These are phyloP conservation scores for Datura wrightii DNA, from an alignment of 257 asterid genomes.

Conservation along the genomic window DNA sequence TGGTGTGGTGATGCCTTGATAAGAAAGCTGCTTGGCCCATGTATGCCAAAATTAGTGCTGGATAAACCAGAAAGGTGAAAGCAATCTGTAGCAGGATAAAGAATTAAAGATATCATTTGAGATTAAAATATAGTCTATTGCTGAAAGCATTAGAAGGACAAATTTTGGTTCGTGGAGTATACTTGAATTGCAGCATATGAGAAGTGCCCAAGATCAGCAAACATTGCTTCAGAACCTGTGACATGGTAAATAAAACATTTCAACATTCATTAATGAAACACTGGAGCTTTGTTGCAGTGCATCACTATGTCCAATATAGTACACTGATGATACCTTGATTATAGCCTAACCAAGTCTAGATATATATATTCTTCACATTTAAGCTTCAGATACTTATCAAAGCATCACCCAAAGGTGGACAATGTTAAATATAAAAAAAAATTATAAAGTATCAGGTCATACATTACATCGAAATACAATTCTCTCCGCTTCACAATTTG, in stretches of 20 bases:
- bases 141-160: background rate
- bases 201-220: conserved; percentile 98
- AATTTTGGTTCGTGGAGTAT: conserved; percentile 11
- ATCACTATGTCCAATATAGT: background rate
- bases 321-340: background rate
- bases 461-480: conserved; percentile 20
- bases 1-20: conserved; percentile 80
- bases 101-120: background rate
- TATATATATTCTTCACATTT: background rate
- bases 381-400: background rate
- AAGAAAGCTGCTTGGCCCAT: conserved; percentile 99
- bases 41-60: conserved; percentile 87
- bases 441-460: background rate
- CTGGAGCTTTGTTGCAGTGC: conserved; percentile 1
- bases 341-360: background rate
- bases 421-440: background rate
- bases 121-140: conserved; percentile 9
- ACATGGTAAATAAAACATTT: conserved; percentile 14
- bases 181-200: conserved; percentile 94
- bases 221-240: conserved; percentile 98
- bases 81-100: conserved; percentile 72
- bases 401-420: conserved; percentile 16
- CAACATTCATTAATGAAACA: background rate
- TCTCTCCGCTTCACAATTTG: background rate
- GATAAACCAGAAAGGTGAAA: conserved; percentile 92